Percentiles rank a stretch among this genome's conserved stretches.
Evolutionary conservation across 2,329 filamentous ascomycete species (phyloP).

Genomic region (Aureobasidium musti): DNA sequence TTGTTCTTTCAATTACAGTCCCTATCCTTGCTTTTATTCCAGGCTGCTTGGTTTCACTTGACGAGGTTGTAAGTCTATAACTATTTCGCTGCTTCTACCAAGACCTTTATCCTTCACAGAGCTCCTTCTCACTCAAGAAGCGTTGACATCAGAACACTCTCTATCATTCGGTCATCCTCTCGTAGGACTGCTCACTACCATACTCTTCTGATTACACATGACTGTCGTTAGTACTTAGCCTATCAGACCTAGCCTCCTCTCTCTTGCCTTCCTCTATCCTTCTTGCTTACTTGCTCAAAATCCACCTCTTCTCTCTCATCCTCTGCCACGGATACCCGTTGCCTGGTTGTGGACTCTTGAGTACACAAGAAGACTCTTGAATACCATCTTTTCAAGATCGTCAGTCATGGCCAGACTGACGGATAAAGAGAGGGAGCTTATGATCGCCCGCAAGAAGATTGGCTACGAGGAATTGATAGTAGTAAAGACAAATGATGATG

Average conservation of each 20-base stretch:
- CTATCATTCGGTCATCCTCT: neutral
- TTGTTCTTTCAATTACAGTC: neutral
- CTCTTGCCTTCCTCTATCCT: neutral
- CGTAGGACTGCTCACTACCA: neutral
- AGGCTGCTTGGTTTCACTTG: neutral
- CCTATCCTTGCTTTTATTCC: neutral
- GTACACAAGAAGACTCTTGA: neutral
- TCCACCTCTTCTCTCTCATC: neutral
- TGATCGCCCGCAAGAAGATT: neutral
- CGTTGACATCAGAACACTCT: too few species aligned
- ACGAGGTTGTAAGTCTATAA: neutral
- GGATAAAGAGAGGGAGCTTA: neutral
- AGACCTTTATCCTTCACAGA: neutral
- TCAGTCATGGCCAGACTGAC: constrained; percentile 18
- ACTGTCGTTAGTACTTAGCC: neutral
- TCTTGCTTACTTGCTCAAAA: too few species aligned
- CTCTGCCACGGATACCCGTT: neutral
- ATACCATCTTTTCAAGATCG: neutral
- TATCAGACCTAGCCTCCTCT: too few species aligned
- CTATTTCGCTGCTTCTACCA: neutral
- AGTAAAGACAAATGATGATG: neutral
- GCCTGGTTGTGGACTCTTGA: neutral
- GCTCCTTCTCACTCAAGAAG: neutral
- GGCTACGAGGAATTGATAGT: constrained; percentile 9
- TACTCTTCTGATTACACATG: neutral